A percentile compares a stretch with the other conserved stretches of the same genome.
phyloP scores from a whole-genome alignment of 1,284 basidiomycete species.

The Lignosus rhinocerotis region DNA sequence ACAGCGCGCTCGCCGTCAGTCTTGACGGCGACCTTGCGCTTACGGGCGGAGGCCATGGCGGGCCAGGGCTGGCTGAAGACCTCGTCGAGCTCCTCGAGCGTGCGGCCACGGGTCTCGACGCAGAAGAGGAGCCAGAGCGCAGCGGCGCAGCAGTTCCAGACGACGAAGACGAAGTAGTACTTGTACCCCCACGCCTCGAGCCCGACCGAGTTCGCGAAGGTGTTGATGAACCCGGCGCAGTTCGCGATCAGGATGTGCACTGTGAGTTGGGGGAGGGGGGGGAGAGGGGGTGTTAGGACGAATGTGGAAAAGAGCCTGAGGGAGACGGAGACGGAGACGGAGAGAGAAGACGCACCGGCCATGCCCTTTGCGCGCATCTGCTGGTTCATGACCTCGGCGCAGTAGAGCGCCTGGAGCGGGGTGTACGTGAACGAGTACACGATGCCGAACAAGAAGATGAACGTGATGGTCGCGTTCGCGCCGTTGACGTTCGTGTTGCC shows the following conservation, averaged over 20 bases:
- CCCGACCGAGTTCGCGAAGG: constrained; percentile 18
- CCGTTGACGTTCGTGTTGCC: constrained; percentile 10
- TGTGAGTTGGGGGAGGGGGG: background rate
- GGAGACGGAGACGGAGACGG: background rate
- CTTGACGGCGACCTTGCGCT: background rate
- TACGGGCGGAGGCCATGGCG: constrained; percentile 9
- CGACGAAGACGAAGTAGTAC: constrained; percentile 19
- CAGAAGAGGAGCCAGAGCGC: constrained; percentile 14
- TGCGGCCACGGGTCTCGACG: constrained; percentile 13
- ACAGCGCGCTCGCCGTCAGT: background rate
- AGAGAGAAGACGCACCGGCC: constrained; percentile 6
- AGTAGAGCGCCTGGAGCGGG: constrained; percentile 14
- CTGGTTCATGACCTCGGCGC: constrained; percentile 14
- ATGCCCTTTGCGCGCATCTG: constrained; percentile 9
- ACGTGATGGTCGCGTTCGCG: constrained; percentile 12
- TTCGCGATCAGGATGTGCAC: constrained; percentile 14
- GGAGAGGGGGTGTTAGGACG: too few species aligned
- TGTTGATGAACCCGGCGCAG: constrained; percentile 13
- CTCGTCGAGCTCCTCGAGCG: constrained; percentile 15
- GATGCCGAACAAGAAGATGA: constrained; percentile 16
- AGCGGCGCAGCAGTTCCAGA: constrained; percentile 13
- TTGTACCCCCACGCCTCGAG: constrained; percentile 13
- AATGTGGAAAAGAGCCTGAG: too few species aligned
- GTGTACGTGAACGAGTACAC: constrained; percentile 12
- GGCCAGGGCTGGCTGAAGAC: constrained; percentile 12